phyloP scores from a whole-genome alignment of 202 grass and related monocot genomes.

The Dendrocalamus latiflorus region DNA sequence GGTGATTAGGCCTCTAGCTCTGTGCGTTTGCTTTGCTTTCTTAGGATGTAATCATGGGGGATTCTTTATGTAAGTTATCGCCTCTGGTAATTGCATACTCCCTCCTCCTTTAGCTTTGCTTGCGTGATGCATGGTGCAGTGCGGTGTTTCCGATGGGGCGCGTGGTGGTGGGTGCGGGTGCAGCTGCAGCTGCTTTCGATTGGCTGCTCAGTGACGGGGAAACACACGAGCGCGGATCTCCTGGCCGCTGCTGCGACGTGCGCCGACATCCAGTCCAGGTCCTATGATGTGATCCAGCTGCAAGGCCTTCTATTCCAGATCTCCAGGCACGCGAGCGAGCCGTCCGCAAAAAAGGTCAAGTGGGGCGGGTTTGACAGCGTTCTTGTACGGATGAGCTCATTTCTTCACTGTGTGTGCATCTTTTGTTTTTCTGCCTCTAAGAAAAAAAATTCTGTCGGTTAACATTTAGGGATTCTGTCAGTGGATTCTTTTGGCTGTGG shows the following conservation, averaged over 20 bases:
- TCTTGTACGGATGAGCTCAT: no score
- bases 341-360: no score
- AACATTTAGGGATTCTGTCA: no score
- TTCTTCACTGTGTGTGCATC: no score
- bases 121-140: no score
- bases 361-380: no score
- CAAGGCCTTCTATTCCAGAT: background rate
- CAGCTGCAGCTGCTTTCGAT: background rate
- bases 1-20: background rate
- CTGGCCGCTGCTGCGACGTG: constrained; percentile 10
- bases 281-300: background rate
- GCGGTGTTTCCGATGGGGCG: no score
- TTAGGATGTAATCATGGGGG: background rate
- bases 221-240: constrained; percentile 51
- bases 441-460: no score
- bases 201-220: constrained; percentile 31
- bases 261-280: background rate
- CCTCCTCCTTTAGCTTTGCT: background rate
- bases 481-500: no score
- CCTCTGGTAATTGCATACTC: background rate
- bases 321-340: no score
- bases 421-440: no score
- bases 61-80: background rate
- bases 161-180: no score
- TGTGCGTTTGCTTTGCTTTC: background rate